Evolutionary conservation across 352 stramenopile genomes (phyloP), one percentile per base, ranked within the genome.

Genomic region (Phytophthora citrophthora): DNA sequence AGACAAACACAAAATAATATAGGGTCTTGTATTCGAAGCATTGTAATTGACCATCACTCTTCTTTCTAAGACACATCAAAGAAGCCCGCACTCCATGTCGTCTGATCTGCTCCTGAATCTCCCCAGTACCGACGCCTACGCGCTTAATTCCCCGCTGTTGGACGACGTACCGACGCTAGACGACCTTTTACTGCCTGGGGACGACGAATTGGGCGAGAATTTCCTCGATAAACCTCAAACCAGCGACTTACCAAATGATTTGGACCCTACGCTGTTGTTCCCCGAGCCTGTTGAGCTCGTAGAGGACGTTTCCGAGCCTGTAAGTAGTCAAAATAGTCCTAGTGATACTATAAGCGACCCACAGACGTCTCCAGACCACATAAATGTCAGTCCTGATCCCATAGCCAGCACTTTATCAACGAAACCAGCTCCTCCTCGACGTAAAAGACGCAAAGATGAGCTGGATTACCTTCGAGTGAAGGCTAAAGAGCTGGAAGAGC

Each of bases 371-470:
- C 27, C 5, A 61, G 23, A 45, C 27, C 32, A 9, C 45, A 12
- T 52, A 61, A 26, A 55, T 46, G 8, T 32, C 53, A 34, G 1
- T 27, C 23, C 39, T 11, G 24, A 51, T 5, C 10, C n/a, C 7
- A 27, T 48, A 47, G 6, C 53, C 20, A 34, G 29, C 16, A 41
- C 6, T 18, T 13, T 26, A 2, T 32, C 48, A 53, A 24, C 46
- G 2, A 11, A n/a, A 47, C 43, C 44, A n/a, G 20, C 45, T n/a
- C 63, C 34, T n/a, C 63, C 34, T 20, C 65, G 64, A 32, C 64
- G 60, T 4, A 66, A 64, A 23, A 62, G 59, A 15, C 72, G 74
- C 36, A 86, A 86, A 31, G 68, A 83, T 39, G 77, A 86, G 59
- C 61, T 86, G 20, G 68, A 79, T 13, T 76, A 69, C 26, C 49